Base-by-base conservation (phyloP, 2,329 filamentous ascomycete species). In the Dendrostoma leiphaemia region DNA sequence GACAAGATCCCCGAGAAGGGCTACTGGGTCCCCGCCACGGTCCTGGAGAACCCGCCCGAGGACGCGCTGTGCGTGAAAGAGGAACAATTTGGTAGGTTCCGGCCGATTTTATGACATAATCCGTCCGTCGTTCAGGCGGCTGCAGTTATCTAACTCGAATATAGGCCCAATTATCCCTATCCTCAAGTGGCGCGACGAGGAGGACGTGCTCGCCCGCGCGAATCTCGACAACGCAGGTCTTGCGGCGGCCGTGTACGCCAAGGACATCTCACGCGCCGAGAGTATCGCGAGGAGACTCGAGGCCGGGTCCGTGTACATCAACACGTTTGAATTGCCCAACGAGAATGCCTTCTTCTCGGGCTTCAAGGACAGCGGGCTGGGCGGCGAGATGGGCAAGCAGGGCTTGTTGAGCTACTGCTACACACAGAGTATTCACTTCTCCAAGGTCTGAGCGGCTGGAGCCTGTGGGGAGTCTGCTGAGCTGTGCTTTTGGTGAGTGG, bases 81-180 rank as follows among this genome's bases (percentile, higher is more conserved):
- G 60, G 83, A 86, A 63, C 79, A 82, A 4, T 86, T 85, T 59
- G 82, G 79, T 74, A 63, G 65, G 67, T 66, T 51, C 12, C 15
- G 38, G 12, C 26, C 15, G 4, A n/a, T n/a, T n/a, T n/a, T n/a
- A n/a, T n/a, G n/a, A n/a, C n/a, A n/a, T n/a, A n/a, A n/a, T n/a
- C n/a, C n/a, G n/a, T n/a, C n/a, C n/a, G n/a, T n/a, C n/a, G n/a
- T n/a, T n/a, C n/a, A n/a, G n/a, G n/a, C n/a, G n/a, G n/a, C n/a
- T n/a, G n/a, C n/a, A n/a, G n/a, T n/a, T n/a, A n/a, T n/a, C n/a
- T n/a, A n/a, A n/a, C n/a, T n/a, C n/a, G n/a, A n/a, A 23, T n/a
- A 17, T 29, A 77, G 77, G 79, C 0, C 86, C 86, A 0, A 82
- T 89, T 29, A 74, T 88, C 1, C 85, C 85, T 0, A 69, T 88